Base-by-base conservation (phyloP, 371 early-diverging fungal species). In the Cladochytrium tenue region DNA sequence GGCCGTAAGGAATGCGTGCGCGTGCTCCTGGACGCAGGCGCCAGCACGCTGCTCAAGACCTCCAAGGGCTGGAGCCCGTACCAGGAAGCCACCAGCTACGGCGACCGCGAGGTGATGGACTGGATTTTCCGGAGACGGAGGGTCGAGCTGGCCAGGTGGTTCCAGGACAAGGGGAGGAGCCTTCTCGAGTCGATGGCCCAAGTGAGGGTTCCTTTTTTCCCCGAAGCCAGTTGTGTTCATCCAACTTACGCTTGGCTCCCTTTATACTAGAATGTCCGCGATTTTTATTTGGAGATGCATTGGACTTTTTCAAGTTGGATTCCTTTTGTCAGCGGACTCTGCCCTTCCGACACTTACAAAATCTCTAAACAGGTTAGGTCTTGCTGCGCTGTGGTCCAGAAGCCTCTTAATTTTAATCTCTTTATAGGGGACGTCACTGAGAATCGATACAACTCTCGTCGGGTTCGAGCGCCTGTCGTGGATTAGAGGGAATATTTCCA, bases 381-480 rank as follows among this genome's bases (percentile, higher is more conserved):
- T n/a, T n/a, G n/a, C n/a, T n/a, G 36, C 57, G 0, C 50, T 50
- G 50, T 50, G 13, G 13, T 55, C 10, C 23, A 55, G 55, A 25
- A 26, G 58, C 58, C 5, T 5, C 33, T 7, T 43, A 20, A 7
- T 20, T 20, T 43, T 43, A 43, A 43, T 43, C 20, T 43, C 7
- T 43, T 30, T 58, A 30, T 25, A 74, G 71, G 80, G 73, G 2
- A 66, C 66, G 0, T 69, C 70, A 10, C 53, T 81, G 2, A 67
- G 82, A 7, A 76, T 82, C n/a, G 82, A 82, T 56, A 76, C 80
- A 13, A 78, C 82, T 0, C 70, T 82, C 31, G 79, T 82, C 52
- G 82, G 82, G 2, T 80, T 78, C 58, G 82, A 82, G 56, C 55
- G 70, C 23, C 43, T 82, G 51, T 58, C 66, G 2, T 82, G 82